Conservation (phyloP, 2,329 filamentous ascomycete genomes). For the Aureobasidium sp. region DNA sequence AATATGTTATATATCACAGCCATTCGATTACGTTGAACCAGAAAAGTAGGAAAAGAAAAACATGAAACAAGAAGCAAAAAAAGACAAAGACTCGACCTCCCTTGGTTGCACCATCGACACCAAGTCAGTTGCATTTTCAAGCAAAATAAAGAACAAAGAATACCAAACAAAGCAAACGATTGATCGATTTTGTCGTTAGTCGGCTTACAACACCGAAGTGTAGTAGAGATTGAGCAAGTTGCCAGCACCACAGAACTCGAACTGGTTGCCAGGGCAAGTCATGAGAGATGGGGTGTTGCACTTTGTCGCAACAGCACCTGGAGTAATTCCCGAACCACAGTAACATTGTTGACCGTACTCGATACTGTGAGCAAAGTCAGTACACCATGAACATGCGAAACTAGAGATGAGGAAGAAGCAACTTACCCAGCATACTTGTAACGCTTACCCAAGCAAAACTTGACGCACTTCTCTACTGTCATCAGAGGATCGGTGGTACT, state of each 20-base stretch:
- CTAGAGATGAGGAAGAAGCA: not conserved
- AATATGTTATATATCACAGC: too few relatives aligned
- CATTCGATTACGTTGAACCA: too few relatives aligned
- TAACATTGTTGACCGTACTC: slow-evolving; percentile 20
- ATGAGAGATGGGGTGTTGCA: slow-evolving; percentile 18
- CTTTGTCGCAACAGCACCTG: slow-evolving; percentile 14
- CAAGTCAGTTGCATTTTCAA: not conserved
- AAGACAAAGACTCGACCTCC: not conserved
- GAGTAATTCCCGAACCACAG: slow-evolving; percentile 19
- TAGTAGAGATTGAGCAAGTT: slow-evolving; percentile 26
- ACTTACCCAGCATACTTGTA: slow-evolving; percentile 23
- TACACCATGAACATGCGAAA: not conserved
- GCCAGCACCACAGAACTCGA: slow-evolving; percentile 23
- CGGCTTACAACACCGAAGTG: slow-evolving; percentile 22
- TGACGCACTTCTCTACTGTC: slow-evolving; percentile 16
- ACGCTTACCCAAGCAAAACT: slow-evolving; percentile 22
- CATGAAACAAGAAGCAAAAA: not conserved
- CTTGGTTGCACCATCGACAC: not conserved
- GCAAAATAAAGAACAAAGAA: not conserved
- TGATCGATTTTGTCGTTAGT: not conserved
- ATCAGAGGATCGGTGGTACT: not conserved
- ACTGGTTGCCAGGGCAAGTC: slow-evolving; percentile 21
- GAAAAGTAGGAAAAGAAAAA: too few relatives aligned
- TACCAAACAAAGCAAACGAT: not conserved
- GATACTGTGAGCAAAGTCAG: slow-evolving; percentile 9